phyloP scores from a whole-genome alignment of 805 yeast genomes.

The Saccharomycopsis lassenensis region DNA sequence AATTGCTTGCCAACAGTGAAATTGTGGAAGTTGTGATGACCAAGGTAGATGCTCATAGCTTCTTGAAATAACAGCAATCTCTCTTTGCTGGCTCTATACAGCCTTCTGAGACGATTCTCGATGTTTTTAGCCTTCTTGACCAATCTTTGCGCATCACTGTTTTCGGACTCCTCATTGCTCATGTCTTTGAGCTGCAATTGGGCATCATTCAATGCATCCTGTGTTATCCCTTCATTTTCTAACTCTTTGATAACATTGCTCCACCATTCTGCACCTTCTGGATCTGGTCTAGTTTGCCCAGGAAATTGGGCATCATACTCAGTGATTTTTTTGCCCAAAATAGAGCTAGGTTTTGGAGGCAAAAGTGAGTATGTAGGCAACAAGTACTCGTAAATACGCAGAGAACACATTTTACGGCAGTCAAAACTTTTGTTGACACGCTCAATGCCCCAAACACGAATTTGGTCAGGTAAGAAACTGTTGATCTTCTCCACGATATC shows the following conservation, averaged over 20 bases:
- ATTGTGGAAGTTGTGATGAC: conserved; percentile 88
- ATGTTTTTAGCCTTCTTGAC: conserved; percentile 45
- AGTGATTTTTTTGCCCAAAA: conserved; percentile 48
- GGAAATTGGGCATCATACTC: conserved; percentile 44
- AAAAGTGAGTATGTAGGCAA: conserved; percentile 85
- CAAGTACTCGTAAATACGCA: conserved; percentile 90
- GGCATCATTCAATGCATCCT: conserved; percentile 27
- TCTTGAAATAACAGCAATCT: conserved; percentile 54
- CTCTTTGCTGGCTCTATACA: conserved; percentile 52
- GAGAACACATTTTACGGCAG: conserved; percentile 89
- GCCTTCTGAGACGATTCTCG: conserved; percentile 58
- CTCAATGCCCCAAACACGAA: conserved; percentile 87
- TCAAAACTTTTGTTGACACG: conserved; percentile 87
- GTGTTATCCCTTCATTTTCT: conserved; percentile 29
- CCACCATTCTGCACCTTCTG: conserved; percentile 76
- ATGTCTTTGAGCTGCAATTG: conserved; percentile 21
- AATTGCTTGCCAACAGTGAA: conserved; percentile 73
- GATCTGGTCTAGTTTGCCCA: conserved; percentile 48
- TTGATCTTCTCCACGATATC: conserved; percentile 53
- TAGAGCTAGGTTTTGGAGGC: conserved; percentile 77
- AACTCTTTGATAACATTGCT: conserved; percentile 31
- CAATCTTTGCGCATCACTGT: conserved; percentile 27
- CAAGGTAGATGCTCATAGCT: conserved; percentile 64
- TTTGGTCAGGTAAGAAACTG: conserved; percentile 65
- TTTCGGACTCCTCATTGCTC: conserved; percentile 27